phyloP scores from a whole-genome alignment of 495 filamentous ascomycete species.

The Tuber brumale region DNA sequence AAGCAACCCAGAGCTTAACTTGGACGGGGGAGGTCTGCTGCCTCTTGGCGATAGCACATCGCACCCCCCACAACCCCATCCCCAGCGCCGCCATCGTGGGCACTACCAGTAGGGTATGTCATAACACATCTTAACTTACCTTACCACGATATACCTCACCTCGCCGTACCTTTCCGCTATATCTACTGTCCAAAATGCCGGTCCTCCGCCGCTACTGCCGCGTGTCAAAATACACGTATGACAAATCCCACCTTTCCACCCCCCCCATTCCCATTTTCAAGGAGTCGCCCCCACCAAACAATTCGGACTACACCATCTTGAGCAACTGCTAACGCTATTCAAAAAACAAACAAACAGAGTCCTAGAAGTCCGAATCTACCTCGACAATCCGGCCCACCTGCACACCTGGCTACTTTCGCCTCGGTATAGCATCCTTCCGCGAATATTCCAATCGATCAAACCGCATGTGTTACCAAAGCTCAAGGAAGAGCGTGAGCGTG shows the following conservation, averaged over 20 bases:
- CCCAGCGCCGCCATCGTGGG: not conserved
- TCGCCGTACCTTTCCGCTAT: not conserved
- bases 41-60: not conserved
- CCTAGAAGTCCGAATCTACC: slow-evolving; percentile 88
- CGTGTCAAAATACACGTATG: slow-evolving; percentile 42
- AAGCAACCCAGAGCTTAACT: not conserved
- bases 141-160: not conserved
- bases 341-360: slow-evolving; percentile 83
- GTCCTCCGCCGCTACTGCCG: slow-evolving; percentile 40
- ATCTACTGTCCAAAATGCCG: slow-evolving; percentile 21
- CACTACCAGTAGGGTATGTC: not conserved
- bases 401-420: slow-evolving; percentile 75
- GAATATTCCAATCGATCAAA: slow-evolving; percentile 73
- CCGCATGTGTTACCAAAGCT: slow-evolving; percentile 84
- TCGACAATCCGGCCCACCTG: slow-evolving; percentile 75
- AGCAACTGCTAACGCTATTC: not conserved
- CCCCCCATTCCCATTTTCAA: not conserved
- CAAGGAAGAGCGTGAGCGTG: slow-evolving; percentile 68
- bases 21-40: not conserved
- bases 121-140: not conserved
- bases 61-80: not conserved
- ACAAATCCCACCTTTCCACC: slow-evolving; percentile 3
- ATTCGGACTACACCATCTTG: not conserved
- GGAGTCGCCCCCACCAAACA: slow-evolving; percentile 8
- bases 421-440: slow-evolving; percentile 64